Evolutionary conservation across 371 early-diverging fungal species (phyloP), one percentile per base, ranked within the genome.

Genomic region (Syncephalastrum contaminatum): DNA sequence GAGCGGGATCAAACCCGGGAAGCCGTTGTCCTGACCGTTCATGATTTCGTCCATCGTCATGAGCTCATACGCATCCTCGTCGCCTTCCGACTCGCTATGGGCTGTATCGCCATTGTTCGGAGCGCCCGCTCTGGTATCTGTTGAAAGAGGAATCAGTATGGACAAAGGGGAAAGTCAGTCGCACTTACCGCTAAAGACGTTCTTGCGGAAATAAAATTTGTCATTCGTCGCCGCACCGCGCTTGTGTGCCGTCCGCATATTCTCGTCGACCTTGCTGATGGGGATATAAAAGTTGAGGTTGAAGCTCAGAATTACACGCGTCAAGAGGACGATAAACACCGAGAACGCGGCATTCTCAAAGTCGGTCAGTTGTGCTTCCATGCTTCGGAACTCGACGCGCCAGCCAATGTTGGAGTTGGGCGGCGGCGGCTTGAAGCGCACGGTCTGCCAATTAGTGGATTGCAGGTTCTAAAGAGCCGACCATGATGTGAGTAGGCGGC

Each of bases 361-460:
- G 60, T 98, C 98, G 1, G 97, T 98, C 20, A 97, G 67, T 72
- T 99, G 99, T 47, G 96, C 86, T 70, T 99, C 99, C 93, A 99
- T 96, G 51, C 95, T 87, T 30, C 99, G 85, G 74, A 99, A 96
- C 74, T 99, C 99, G 30, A 99, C 96, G 47, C 98, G 86, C 99
- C 99, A 99, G 2, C 98, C 98, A 56, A 95, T 93, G 6, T 87
- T 82, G 39, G 87, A 84, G 48, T 86, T 82, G 5, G 93, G 92
- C 47, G 96, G 94, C 16, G 99, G 99, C 21, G 96, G 95, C 77
- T 99, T 99, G 82, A 99, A 98, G 13, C 99, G 87, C 85, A 98
- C 91, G 12, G 96, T 94, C 77, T 99, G 97, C 99, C 99, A 99
- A 73, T 99, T 99, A 50, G 99, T 99, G 20, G 94, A 94, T 83